These are phyloP conservation scores for Suillus cothurnatus DNA, from an alignment of 768 basidiomycete genomes.

Conservation along the genomic window DNA sequence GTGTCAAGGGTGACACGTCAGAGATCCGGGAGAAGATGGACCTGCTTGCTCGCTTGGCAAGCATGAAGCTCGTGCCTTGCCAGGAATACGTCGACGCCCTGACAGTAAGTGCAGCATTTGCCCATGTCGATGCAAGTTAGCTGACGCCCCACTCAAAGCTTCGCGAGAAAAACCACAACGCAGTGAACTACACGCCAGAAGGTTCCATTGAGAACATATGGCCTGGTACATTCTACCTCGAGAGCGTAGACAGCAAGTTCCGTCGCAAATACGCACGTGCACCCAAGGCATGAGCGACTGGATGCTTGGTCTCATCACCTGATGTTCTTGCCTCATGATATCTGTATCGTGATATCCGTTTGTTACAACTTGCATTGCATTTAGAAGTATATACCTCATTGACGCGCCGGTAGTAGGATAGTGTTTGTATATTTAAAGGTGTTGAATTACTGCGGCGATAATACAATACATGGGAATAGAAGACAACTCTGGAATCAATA, in stretches of 20 bases:
- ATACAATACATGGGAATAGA: background rate
- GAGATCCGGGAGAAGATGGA: conserved; percentile 84
- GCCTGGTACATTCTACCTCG: conserved; percentile 93
- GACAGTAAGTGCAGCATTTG: conserved; percentile 45
- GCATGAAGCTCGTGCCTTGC: conserved; percentile 90
- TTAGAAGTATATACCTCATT: conserved; percentile 10
- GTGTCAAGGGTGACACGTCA: conserved; percentile 84
- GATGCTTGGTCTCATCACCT: background rate
- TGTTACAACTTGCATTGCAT: conserved; percentile 2
- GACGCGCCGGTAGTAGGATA: conserved; percentile 1
- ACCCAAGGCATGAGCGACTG: conserved; percentile 27
- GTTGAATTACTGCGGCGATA: background rate
- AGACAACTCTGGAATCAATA: background rate
- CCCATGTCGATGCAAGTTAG: background rate
- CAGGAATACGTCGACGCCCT: conserved; percentile 91
- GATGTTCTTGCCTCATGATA: background rate
- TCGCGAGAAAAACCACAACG: conserved; percentile 96
- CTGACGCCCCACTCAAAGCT: conserved; percentile 51
- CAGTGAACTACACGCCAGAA: conserved; percentile 78
- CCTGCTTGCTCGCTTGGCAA: conserved; percentile 71
- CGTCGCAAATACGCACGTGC: conserved; percentile 79
- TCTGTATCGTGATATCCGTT: background rate
- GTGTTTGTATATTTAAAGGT: background rate
- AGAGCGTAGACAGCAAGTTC: conserved; percentile 87
- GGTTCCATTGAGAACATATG: conserved; percentile 92